phyloP scores from a whole-genome alignment of 805 yeast genomes.

The Yamadazyma tumulicola region DNA sequence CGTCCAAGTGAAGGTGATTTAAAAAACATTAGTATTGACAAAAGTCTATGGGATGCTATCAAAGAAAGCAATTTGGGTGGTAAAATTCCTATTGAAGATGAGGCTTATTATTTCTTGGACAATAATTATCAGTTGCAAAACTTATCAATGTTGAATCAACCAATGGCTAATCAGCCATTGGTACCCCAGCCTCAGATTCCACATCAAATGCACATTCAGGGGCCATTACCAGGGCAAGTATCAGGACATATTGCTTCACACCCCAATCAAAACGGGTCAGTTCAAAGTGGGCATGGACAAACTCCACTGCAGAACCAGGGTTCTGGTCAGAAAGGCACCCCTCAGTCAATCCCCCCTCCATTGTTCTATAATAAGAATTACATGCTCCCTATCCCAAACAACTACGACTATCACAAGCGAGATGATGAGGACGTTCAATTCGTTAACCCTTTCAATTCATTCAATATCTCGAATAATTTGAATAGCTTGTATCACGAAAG shows the following conservation, averaged over 20 bases:
- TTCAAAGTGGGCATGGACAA: conserved; percentile 11
- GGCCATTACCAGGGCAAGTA: conserved; percentile 13
- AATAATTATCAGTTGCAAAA: conserved; percentile 40
- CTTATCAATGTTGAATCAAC: conserved; percentile 25
- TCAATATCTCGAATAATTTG: conserved; percentile 10
- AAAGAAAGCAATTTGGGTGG: conserved; percentile 61
- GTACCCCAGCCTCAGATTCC: background rate
- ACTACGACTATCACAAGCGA: conserved; percentile 10
- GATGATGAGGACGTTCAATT: conserved; percentile 7
- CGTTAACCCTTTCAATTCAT: conserved; percentile 10
- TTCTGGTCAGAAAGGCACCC: conserved; percentile 3
- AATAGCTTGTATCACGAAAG: conserved; percentile 12
- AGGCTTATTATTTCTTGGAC: conserved; percentile 47
- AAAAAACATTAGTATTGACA: conserved; percentile 45
- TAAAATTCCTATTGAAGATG: conserved; percentile 47
- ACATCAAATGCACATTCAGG: background rate
- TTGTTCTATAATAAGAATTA: conserved; percentile 9
- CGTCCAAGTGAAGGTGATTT: conserved; percentile 59
- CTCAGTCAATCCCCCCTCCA: conserved; percentile 6
- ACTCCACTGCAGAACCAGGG: background rate
- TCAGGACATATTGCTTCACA: background rate
- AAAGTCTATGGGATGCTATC: conserved; percentile 51
- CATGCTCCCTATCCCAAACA: conserved; percentile 12
- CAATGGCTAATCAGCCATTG: background rate
- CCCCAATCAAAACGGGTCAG: background rate